Conservation (phyloP, 2,329 filamentous ascomycete genomes). For the Apiospora sp. region DNA sequence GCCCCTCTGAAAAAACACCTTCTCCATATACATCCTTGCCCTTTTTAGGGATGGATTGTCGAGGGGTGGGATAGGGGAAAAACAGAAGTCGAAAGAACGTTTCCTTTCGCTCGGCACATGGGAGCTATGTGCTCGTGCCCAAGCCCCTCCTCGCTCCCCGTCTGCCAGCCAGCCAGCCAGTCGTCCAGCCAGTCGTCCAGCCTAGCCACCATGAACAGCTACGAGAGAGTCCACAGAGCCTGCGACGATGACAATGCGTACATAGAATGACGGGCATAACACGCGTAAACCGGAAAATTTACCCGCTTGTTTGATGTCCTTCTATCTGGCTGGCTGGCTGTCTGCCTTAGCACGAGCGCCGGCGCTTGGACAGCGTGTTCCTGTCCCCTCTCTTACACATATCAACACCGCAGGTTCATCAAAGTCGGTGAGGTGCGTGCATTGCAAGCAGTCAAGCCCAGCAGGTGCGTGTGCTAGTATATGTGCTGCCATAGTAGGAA, state of each 20-base stretch:
- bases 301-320: background rate
- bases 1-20: background rate
- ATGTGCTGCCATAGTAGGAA: background rate
- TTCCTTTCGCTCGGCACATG: conserved; percentile 7
- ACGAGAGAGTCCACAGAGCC: conserved; percentile 8
- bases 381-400: conserved; percentile 10
- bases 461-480: background rate
- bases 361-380: conserved; percentile 15
- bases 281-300: conserved; percentile 18
- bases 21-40: conserved; percentile 18
- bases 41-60: background rate
- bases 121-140: background rate
- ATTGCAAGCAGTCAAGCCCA: background rate
- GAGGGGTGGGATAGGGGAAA: conserved; percentile 9
- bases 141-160: background rate
- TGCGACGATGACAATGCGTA: conserved; percentile 17
- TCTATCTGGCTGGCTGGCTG: background rate
- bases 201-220: background rate
- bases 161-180: background rate
- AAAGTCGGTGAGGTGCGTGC: conserved; percentile 18
- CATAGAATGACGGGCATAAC: conserved; percentile 11
- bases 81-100: conserved; percentile 8
- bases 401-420: conserved; percentile 9
- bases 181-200: too few species aligned
- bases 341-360: background rate